These are phyloP conservation scores for Bremia lactucae DNA, from an alignment of 352 stramenopile species.

Conservation along the genomic window DNA sequence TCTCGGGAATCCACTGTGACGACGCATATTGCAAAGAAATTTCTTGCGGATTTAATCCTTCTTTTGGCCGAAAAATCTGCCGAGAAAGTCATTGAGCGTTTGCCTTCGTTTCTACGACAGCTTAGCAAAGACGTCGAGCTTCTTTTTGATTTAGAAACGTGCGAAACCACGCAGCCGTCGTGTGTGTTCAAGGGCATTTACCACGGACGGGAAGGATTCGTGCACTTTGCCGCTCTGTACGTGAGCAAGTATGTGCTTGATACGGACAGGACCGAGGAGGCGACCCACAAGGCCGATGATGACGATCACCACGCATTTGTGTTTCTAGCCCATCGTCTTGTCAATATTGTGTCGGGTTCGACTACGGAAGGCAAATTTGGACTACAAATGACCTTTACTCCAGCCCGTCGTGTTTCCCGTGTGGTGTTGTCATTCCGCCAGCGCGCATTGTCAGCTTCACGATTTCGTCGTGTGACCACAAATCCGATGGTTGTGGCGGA, in stretches of 20 bases:
- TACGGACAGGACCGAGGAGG: constrained; percentile 36
- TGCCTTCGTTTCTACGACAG: constrained; percentile 67
- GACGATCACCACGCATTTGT: constrained; percentile 67
- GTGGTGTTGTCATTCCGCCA: constrained; percentile 78
- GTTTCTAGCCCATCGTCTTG: constrained; percentile 39
- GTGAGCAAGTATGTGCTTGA: constrained; percentile 68
- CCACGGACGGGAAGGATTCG: constrained; percentile 76
- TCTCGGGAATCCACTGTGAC: constrained; percentile 51
- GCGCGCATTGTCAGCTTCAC: constrained; percentile 31
- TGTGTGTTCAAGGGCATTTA: constrained; percentile 85
- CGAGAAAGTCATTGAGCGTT: constrained; percentile 38
- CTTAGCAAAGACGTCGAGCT: constrained; percentile 80
- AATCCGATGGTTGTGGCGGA: constrained; percentile 73
- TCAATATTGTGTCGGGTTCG: constrained; percentile 72
- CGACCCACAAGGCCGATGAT: constrained; percentile 45
- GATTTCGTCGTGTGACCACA: constrained; percentile 40
- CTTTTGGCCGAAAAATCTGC: constrained; percentile 29
- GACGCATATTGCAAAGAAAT: constrained; percentile 61
- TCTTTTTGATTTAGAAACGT: constrained; percentile 74
- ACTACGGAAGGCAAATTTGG: constrained; percentile 64
- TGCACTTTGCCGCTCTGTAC: constrained; percentile 76
- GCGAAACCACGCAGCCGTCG: constrained; percentile 56
- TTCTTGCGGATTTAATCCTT: constrained; percentile 49
- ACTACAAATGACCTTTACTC: constrained; percentile 76
- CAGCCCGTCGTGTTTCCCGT: constrained; percentile 71